These are phyloP conservation scores for Talaromyces pinophilus DNA, from an alignment of 2,329 filamentous ascomycete genomes.

Conservation along the genomic window DNA sequence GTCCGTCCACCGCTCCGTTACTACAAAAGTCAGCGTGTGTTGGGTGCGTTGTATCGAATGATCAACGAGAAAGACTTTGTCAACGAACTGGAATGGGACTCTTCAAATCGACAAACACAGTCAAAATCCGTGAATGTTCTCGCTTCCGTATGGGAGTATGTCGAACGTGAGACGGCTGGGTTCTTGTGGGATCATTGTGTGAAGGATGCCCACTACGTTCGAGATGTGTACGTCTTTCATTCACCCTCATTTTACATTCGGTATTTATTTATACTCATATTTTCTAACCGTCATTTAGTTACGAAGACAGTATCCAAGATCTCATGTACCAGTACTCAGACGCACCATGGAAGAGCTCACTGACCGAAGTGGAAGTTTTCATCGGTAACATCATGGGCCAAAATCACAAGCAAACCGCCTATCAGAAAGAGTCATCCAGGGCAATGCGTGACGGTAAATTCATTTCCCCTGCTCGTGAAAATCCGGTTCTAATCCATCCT, in stretches of 20 bases:
- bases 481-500: background rate
- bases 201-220: slow-evolving; percentile 23
- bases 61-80: slow-evolving; percentile 68
- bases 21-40: slow-evolving; percentile 67
- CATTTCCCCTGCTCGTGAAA: background rate
- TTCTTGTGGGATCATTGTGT: slow-evolving; percentile 31
- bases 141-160: slow-evolving; percentile 9
- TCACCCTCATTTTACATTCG: background rate
- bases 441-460: slow-evolving; percentile 28
- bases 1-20: slow-evolving; percentile 51
- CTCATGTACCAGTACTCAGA: slow-evolving; percentile 42
- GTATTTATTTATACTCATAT: background rate
- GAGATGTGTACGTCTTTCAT: slow-evolving; percentile 29
- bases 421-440: slow-evolving; percentile 30
- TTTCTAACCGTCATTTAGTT: slow-evolving; percentile 39
- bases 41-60: slow-evolving; percentile 69
- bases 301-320: slow-evolving; percentile 47
- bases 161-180: slow-evolving; percentile 29
- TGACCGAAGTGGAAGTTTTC: slow-evolving; percentile 57
- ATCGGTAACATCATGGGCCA: slow-evolving; percentile 55
- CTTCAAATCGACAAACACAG: background rate
- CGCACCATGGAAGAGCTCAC: slow-evolving; percentile 52
- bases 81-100: slow-evolving; percentile 24
- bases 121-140: slow-evolving; percentile 5
- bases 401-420: slow-evolving; percentile 27